Evolutionary conservation across 2,329 filamentous ascomycete genomes (phyloP).

Genomic region (Talaromyces sp.): DNA sequence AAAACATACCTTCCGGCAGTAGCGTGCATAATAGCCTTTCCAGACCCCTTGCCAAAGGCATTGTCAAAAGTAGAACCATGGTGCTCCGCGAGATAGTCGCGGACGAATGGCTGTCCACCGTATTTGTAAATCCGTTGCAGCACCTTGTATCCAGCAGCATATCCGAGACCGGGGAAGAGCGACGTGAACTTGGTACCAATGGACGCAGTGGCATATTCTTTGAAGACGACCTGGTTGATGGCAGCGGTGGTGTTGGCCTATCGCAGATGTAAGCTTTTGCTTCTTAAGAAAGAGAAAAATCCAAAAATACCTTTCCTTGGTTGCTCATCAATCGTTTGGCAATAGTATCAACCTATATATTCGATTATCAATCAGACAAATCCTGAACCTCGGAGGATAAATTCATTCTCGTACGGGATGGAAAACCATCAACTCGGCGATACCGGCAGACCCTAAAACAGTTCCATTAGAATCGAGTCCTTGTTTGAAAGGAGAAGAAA

Average conservation of each 20-base stretch:
- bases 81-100: conserved; percentile 79
- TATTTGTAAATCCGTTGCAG: conserved; percentile 98
- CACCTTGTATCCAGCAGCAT: conserved; percentile 96
- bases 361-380: conserved; percentile 8
- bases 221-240: conserved; percentile 92
- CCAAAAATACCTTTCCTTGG: conserved; percentile 61
- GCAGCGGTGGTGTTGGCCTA: conserved; percentile 57
- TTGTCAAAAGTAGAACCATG: conserved; percentile 79
- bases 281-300: background rate
- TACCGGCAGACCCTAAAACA: conserved; percentile 74
- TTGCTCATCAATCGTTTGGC: conserved; percentile 99
- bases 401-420: conserved; percentile 61
- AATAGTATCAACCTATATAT: conserved; percentile 80
- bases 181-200: conserved; percentile 79
- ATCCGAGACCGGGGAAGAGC: conserved; percentile 92
- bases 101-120: conserved; percentile 89
- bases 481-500: background rate
- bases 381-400: conserved; percentile 18
- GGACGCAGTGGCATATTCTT: conserved; percentile 72
- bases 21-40: conserved; percentile 97
- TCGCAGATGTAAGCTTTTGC: background rate
- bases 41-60: conserved; percentile 91
- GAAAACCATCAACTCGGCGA: conserved; percentile 89
- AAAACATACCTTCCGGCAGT: conserved; percentile 73
- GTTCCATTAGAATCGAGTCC: background rate